Base-by-base conservation (phyloP, 495 filamentous ascomycete genomes). In the Penicillium riverlandense region DNA sequence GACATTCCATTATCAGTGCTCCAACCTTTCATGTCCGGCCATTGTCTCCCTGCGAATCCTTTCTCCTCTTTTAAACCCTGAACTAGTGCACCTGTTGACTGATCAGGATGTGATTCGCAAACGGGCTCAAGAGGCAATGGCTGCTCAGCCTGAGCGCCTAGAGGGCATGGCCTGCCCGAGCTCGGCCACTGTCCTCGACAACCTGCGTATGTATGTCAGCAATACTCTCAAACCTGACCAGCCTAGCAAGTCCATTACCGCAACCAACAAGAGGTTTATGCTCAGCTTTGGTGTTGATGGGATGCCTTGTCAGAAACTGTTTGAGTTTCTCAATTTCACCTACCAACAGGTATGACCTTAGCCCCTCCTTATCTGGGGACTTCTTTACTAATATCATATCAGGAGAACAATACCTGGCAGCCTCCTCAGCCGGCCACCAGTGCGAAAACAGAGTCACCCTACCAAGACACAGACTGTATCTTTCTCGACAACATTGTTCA, bases 201-300 rank as follows among this genome's bases (percentile, higher is more conserved):
- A 77, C 15, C 62, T 90, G 31, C 71, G 71, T 22, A 66, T 65
- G 37, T 90, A 89, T 54, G 56, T 90, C 22, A 62, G 49, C 7
- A 84, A 90, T 52, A 68, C 80, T 7, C 62, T 87, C 38, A 55
- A 72, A 29, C 62, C 72, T 32, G 41, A 54, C 7, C 51, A 60
- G 40, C 51, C 59, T 29, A 67, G 69, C 31, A 80, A 78, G 56
- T 52, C 62, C 14, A 86, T 91, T 43, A 75, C 79, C 4, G 71
- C 74, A 11, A 63, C 76, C 7, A 90, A 90, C 62, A 90, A 87
- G 59, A 76, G 74, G 11, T 94, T 88, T 52, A 66, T 77, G 40
- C 67, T 82, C 11, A 75, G 80, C 34, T 85, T 90, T 57, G 85
- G 86, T 11, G 44, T 67, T 9, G 61, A 69, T 27, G 69, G 69